A percentile compares a stretch with the other conserved stretches of the same genome.
Conservation (phyloP, 2,329 filamentous ascomycete genomes). For the Coniochaeta sp. region DNA sequence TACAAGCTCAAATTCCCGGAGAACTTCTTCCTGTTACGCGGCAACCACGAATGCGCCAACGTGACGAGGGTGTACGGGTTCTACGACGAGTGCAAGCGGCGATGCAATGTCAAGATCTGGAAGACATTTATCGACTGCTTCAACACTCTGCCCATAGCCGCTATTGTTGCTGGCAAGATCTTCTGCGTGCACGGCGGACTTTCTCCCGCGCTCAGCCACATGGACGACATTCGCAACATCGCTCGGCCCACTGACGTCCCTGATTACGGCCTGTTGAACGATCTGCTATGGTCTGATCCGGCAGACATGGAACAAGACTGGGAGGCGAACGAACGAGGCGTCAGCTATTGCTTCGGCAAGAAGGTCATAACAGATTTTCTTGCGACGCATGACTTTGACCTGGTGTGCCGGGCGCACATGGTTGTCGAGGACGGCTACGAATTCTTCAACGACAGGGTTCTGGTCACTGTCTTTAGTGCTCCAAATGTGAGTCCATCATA, state of each 20-base stretch:
- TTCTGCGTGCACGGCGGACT: conserved; percentile 96
- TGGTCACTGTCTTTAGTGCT: conserved; percentile 96
- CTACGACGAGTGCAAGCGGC: conserved; percentile 95
- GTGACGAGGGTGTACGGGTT: conserved; percentile 95
- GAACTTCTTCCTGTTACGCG: conserved; percentile 92
- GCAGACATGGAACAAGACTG: conserved; percentile 97
- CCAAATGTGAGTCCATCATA: conserved; percentile 68
- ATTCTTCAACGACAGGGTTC: conserved; percentile 90
- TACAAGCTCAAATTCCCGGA: conserved; percentile 97
- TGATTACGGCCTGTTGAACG: conserved; percentile 91
- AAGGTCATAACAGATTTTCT: conserved; percentile 97
- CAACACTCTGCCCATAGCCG: conserved; percentile 88
- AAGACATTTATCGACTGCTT: conserved; percentile 97
- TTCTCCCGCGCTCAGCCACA: conserved; percentile 85
- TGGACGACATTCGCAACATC: conserved; percentile 98
- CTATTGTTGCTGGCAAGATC: conserved; percentile 96
- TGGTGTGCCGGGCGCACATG: conserved; percentile 97
- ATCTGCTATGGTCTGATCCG: conserved; percentile 94
- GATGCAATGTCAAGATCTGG: conserved; percentile 96
- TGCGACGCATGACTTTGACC: conserved; percentile 89
- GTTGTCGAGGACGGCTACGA: conserved; percentile 99
- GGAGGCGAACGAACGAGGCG: conserved; percentile 94
- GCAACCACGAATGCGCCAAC: conserved; percentile 95
- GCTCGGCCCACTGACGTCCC: conserved; percentile 93
- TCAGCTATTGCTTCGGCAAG: conserved; percentile 98